Evolutionary conservation across 768 basidiomycete species (phyloP).

Genomic region (Leccinum sublutescens): DNA sequence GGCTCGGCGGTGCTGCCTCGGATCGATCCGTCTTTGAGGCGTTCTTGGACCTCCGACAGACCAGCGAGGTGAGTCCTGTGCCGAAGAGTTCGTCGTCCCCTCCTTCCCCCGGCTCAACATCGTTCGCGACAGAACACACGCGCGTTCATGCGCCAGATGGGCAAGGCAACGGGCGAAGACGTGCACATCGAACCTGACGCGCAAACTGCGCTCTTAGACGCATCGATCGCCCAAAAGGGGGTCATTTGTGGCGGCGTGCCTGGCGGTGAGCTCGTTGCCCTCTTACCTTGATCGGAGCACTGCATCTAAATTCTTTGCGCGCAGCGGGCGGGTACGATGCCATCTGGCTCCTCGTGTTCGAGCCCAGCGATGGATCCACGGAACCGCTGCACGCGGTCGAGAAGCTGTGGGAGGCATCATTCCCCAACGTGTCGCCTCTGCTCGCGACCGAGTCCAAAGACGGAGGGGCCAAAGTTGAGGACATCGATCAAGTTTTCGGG

Average conservation of each 20-base stretch:
- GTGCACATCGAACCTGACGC: constrained; percentile 90
- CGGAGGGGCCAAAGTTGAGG: constrained; percentile 64
- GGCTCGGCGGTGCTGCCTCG: constrained; percentile 30
- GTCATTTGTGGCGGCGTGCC: constrained; percentile 95
- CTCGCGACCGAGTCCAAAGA: constrained; percentile 67
- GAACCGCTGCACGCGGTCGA: constrained; percentile 63
- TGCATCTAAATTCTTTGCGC: neutral
- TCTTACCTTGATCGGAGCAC: neutral
- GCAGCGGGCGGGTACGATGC: constrained; percentile 97
- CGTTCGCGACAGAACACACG: constrained; percentile 60
- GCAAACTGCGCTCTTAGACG: constrained; percentile 82
- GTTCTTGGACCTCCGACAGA: constrained; percentile 56
- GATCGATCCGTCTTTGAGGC: constrained; percentile 43
- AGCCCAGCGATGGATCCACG: constrained; percentile 47
- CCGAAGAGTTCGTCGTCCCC: neutral
- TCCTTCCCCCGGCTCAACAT: neutral
- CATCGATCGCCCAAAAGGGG: constrained; percentile 73
- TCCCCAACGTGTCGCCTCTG: constrained; percentile 66
- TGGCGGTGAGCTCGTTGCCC: constrained; percentile 61
- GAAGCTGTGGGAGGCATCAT: constrained; percentile 57
- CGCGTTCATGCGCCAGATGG: constrained; percentile 81
- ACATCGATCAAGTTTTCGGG: constrained; percentile 54
- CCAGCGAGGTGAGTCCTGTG: constrained; percentile 50
- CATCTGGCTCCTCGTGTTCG: constrained; percentile 86
- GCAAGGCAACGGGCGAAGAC: constrained; percentile 49